A percentile compares a stretch with the other conserved stretches of the same genome.
These are phyloP conservation scores for Toxicodendron radicans DNA, from an alignment of 345 rosid species.

Conservation along the genomic window DNA sequence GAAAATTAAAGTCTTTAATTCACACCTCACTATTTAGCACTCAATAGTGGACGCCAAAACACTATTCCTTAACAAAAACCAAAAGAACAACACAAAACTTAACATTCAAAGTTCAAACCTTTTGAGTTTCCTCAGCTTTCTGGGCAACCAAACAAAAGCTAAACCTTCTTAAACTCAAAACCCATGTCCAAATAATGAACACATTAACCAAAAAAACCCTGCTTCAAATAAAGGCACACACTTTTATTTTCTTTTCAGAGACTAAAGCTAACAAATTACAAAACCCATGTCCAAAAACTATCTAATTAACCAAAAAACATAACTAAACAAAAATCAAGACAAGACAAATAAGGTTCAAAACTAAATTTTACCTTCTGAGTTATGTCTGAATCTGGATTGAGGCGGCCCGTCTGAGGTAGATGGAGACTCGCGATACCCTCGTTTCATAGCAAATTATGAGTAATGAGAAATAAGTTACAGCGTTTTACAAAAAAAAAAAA, in stretches of 20 bases:
- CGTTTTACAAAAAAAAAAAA: not conserved
- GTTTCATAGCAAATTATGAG: conserved; percentile 53
- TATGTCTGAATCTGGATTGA: conserved; percentile 57
- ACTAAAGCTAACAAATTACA: not conserved
- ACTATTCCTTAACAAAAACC: not conserved
- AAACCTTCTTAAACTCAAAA: conserved; percentile 8
- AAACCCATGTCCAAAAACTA: conserved; percentile 11
- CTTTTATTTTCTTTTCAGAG: not conserved
- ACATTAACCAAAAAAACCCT: conserved; percentile 2
- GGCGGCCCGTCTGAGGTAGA: conserved; percentile 67
- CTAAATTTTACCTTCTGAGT: conserved; percentile 57
- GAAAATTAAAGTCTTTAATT: not conserved
- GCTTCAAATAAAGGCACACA: too few relatives aligned
- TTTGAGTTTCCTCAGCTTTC: conserved; percentile 8
- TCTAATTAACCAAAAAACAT: not conserved
- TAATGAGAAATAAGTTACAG: not conserved
- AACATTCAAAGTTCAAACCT: conserved; percentile 7
- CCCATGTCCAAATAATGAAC: conserved; percentile 1
- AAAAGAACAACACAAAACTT: conserved; percentile 9
- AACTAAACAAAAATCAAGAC: not conserved
- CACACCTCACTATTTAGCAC: not conserved
- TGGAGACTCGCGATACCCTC: conserved; percentile 65
- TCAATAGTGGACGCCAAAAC: not conserved
- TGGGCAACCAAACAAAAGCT: conserved; percentile 1
- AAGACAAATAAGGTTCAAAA: not conserved